Evolutionary conservation across 1,284 basidiomycete species (phyloP), one percentile per base, ranked within the genome.

Genomic region (Coriolopsis trogii): DNA sequence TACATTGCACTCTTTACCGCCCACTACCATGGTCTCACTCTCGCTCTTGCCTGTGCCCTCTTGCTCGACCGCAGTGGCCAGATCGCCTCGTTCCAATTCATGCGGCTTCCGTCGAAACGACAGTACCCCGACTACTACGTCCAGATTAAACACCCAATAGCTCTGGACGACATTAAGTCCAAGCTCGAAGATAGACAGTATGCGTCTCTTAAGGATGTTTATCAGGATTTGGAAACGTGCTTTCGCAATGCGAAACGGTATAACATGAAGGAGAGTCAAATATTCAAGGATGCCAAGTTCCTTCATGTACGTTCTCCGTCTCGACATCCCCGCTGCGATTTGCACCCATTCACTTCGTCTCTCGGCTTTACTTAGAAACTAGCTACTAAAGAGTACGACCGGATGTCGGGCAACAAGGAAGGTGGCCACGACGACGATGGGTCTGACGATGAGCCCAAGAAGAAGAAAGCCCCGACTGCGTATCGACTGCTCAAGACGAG

Each of bases 71-170:
- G 23, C 62, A 89, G 87, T 54, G 88, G 85, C 51, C 79, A 86
- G 51, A 71, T 76, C 41, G 77, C 94, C 46, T 80, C 89, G 15
- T 67, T 76, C 49, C 84, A 87, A 62, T 98, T 97, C 70, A 70
- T 90, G 64, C 79, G 80, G 52, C 80, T 91, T 58, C 93, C 93
- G 6, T 81, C 86, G 49, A 87, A 85, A 67, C 80, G 82, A 50
- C 76, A 80, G 55, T 94, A 95, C 69, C 86, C 93, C n/a, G 94
- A 96, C 75, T 98, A 98, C 73, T 97, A 94, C 68, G 76, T 84
- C 40, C 75, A 84, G 51, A 91, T 91, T 65, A 79, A 77, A 25
- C 77, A 80, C 39, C 95, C 95, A 28, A 87, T 96, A 60, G 85
- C 92, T 23, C 77, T 97, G 47, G 87, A 92, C 44, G 89, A 95